These are phyloP conservation scores for Tetrapisispora arboricola DNA, from an alignment of 805 yeast genomes.

Conservation along the genomic window DNA sequence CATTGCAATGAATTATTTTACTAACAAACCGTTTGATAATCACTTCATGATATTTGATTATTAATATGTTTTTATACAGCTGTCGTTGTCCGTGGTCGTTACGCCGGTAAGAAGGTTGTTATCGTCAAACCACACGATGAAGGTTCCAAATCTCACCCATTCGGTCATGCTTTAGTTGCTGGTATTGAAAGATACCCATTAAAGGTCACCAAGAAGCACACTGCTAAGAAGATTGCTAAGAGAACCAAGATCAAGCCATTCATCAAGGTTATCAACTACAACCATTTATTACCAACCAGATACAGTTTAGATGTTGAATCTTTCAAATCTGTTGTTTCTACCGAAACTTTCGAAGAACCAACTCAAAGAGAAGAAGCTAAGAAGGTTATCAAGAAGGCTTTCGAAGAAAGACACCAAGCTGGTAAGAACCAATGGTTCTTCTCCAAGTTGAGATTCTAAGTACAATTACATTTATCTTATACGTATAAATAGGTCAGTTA, in stretches of 20 bases:
- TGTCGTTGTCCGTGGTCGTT: conserved; percentile 99
- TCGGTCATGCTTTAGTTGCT: conserved; percentile 98
- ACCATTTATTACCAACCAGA: conserved; percentile 99
- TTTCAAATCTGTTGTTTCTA: conserved; percentile 81
- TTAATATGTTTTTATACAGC: conserved; percentile 36
- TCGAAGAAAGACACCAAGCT: conserved; percentile 98
- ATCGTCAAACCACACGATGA: conserved; percentile 97
- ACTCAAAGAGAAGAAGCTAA: conserved; percentile 98
- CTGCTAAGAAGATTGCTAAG: conserved; percentile 93
- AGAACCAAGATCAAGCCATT: conserved; percentile 98
- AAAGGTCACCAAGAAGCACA: conserved; percentile 90
- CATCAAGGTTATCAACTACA: conserved; percentile 98
- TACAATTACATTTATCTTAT: conserved; percentile 5
- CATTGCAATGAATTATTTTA: conserved; percentile 6
- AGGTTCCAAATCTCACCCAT: conserved; percentile 97
- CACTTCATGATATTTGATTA: background rate
- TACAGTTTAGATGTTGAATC: conserved; percentile 95
- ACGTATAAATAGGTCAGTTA: conserved; percentile 4
- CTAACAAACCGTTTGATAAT: conserved; percentile 18
- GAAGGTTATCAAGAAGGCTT: conserved; percentile 97
- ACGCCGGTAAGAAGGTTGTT: conserved; percentile 99
- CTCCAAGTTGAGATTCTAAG: conserved; percentile 89
- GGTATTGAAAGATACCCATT: conserved; percentile 98
- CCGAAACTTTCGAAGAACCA: conserved; percentile 95
- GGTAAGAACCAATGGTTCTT: conserved; percentile 99